Base-by-base conservation (phyloP, 2,329 filamentous ascomycete genomes). In the Colletotrichum siamense region DNA sequence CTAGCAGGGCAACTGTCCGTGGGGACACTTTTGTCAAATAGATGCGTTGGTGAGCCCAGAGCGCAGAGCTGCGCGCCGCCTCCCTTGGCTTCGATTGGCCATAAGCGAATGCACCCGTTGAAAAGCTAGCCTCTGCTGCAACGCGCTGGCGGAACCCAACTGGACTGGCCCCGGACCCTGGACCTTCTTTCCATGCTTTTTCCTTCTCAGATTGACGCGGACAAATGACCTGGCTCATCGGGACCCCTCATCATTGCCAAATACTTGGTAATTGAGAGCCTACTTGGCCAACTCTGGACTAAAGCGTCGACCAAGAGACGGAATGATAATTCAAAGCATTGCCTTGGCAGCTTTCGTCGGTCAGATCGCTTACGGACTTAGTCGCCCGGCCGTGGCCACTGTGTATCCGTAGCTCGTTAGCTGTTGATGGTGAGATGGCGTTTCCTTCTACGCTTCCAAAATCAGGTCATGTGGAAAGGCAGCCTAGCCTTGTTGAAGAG, bases 321-420 rank as follows among this genome's bases (percentile, higher is more conserved):
- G 32, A 30, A 49, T n/a, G 52, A 65, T 26, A n/a, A 18, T 34
- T 36, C 55, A 16, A 64, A 36, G 26, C 44, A 59, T 49, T 49
- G n/a, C 16, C 57, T 74, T 71, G 67, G 68, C 34, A 57, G 26
- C 49, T 55, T 44, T 24, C 36, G 49, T 49, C 44, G 36, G 39
- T 49, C 16, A 49, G 55, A 55, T 72, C 22, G 73, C 62, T 75
- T 72, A 67, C 69, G 69, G 73, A 52, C 73, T 75, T 71, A 39
- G 62, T 67, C 36, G 69, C 36, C 69, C 62, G 18, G 62, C 69
- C 68, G 18, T 52, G 24, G 62, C 52, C 62, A 71, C 52, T 30
- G 39, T 49, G 39, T 49, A 49, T 49, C 36, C 16, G 62, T 26
- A 24, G 44, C 72, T 70, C 24, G 44, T 30, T 55, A 64, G 57